phyloP scores from a whole-genome alignment of 495 filamentous ascomycete species.

The Opeltia flavorubescens region DNA sequence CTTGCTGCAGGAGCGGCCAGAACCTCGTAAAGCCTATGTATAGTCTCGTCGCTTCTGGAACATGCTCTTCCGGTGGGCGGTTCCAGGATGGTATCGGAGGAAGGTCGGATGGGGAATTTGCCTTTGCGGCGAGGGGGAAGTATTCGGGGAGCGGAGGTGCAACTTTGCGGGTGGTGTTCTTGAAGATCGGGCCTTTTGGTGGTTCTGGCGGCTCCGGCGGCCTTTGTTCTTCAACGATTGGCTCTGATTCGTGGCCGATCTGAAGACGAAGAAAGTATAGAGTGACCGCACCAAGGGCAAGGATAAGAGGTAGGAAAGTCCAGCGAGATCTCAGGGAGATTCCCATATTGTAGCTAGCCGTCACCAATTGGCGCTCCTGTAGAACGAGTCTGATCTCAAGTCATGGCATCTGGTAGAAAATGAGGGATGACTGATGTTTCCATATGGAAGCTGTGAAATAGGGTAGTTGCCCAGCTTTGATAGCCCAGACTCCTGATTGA shows the following conservation, averaged over 20 bases:
- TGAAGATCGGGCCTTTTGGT: conserved; percentile 5
- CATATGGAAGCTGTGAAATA: no score
- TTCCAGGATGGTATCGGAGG: conserved; percentile 16
- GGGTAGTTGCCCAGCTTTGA: no score
- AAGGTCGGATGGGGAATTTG: conserved; percentile 12
- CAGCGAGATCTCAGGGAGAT: conserved; percentile 12
- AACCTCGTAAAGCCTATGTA: conserved; percentile 47
- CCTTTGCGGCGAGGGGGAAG: conserved; percentile 14
- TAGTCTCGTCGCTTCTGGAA: conserved; percentile 30
- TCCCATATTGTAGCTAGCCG: no score
- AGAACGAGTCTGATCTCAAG: no score
- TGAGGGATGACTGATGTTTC: no score
- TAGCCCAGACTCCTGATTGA: no score
- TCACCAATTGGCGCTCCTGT: no score
- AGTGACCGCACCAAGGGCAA: conserved; percentile 6
- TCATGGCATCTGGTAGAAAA: no score
- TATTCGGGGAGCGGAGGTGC: conserved; percentile 14
- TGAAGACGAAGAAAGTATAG: conserved; percentile 9
- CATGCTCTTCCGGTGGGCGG: conserved; percentile 10
- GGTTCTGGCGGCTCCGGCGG: neutral
- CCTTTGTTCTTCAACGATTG: neutral
- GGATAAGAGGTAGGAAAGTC: conserved; percentile 8
- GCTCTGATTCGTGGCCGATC: neutral
- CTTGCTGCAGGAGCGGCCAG: conserved; percentile 44
- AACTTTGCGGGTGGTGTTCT: conserved; percentile 1